Conservation (phyloP, 2,329 filamentous ascomycete genomes). For the Meredithiella fracta region DNA sequence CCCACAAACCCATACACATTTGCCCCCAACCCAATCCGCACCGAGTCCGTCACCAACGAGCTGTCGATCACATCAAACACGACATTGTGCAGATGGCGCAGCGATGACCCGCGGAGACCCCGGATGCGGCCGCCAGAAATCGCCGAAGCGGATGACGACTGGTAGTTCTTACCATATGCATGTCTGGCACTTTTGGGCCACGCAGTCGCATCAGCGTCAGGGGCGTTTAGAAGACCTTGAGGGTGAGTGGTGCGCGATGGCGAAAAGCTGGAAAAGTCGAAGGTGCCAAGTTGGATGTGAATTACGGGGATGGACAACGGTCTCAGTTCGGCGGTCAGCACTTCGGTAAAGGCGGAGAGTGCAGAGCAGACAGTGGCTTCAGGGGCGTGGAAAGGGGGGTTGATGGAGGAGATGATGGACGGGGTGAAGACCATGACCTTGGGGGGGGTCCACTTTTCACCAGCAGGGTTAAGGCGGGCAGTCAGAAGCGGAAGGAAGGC, state of each 20-base stretch:
- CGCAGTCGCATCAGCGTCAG: slow-evolving; percentile 31
- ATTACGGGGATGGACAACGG: slow-evolving; percentile 63
- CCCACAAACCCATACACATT: slow-evolving; percentile 75
- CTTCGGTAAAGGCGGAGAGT: slow-evolving; percentile 70
- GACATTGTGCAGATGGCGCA: slow-evolving; percentile 66
- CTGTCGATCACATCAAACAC: slow-evolving; percentile 79
- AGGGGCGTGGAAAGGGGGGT: slow-evolving; percentile 65
- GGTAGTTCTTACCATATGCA: slow-evolving; percentile 47
- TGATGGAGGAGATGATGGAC: slow-evolving; percentile 62
- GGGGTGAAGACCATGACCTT: slow-evolving; percentile 66
- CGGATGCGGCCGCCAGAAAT: slow-evolving; percentile 41
- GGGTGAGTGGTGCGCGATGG: slow-evolving; percentile 23
- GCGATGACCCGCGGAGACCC: slow-evolving; percentile 49
- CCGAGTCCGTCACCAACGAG: slow-evolving; percentile 40
- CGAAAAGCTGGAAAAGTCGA: slow-evolving; percentile 60
- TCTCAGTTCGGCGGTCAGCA: slow-evolving; percentile 61
- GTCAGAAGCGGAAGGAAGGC: slow-evolving; percentile 71
- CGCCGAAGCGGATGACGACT: slow-evolving; percentile 36
- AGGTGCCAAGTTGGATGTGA: slow-evolving; percentile 79
- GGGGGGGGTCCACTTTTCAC: slow-evolving; percentile 36
- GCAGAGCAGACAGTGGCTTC: slow-evolving; percentile 77
- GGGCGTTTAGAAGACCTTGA: slow-evolving; percentile 26
- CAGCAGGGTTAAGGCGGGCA: slow-evolving; percentile 37
- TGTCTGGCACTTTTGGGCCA: slow-evolving; percentile 47
- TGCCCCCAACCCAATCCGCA: slow-evolving; percentile 73